These are phyloP conservation scores for Phialemoniopsis sp. DNA, from an alignment of 2,329 filamentous ascomycete genomes.

Conservation along the genomic window DNA sequence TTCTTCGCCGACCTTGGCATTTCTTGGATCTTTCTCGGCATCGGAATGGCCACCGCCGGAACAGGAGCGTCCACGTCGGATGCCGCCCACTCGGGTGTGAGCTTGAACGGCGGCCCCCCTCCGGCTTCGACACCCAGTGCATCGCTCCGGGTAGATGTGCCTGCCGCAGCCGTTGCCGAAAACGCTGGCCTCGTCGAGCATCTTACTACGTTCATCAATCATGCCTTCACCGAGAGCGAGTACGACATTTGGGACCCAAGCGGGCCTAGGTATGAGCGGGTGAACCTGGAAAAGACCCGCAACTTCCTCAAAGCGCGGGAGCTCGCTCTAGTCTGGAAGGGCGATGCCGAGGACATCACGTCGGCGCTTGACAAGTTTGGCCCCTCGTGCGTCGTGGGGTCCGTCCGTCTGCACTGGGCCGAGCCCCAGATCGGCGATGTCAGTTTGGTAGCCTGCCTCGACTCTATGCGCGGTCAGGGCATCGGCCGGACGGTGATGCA, in stretches of 20 bases:
- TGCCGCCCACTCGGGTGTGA: too few species aligned
- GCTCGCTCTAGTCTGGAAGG: constrained; percentile 15
- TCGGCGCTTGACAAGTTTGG: neutral
- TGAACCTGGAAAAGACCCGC: constrained; percentile 11
- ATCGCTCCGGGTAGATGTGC: too few species aligned
- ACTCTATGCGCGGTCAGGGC: constrained; percentile 14
- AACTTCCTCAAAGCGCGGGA: constrained; percentile 13
- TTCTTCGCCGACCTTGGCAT: too few species aligned
- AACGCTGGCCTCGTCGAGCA: constrained; percentile 1
- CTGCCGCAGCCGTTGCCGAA: neutral
- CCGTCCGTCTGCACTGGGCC: constrained; percentile 15
- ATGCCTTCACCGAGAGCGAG: constrained; percentile 6
- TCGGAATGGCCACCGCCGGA: too few species aligned
- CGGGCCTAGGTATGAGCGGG: neutral
- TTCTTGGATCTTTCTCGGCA: too few species aligned
- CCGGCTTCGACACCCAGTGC: too few species aligned
- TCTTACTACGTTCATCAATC: constrained; percentile 7
- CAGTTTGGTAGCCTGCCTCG: constrained; percentile 20
- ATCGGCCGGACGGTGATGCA: constrained; percentile 17
- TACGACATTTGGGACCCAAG: constrained; percentile 6
- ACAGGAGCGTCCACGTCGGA: too few species aligned
- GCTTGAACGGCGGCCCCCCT: too few species aligned
- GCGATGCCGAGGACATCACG: neutral
- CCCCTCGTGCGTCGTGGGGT: constrained; percentile 12
- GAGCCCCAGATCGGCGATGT: constrained; percentile 13